A percentile compares a stretch with the other conserved stretches of the same genome.
phyloP scores from a whole-genome alignment of 371 early-diverging fungal genomes.

The Actinomortierella wolfii region DNA sequence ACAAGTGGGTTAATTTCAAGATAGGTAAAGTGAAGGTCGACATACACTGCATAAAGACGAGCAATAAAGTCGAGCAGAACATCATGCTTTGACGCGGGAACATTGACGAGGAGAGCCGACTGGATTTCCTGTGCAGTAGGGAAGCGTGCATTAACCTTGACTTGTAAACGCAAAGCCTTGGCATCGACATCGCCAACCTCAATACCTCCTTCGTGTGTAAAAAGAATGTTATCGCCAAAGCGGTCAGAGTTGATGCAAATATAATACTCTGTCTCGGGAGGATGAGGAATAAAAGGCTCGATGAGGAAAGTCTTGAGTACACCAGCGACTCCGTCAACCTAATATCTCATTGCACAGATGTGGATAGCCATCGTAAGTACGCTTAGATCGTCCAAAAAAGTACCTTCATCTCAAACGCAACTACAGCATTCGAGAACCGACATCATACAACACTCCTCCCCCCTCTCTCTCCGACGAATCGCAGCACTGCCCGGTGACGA shows the following conservation, averaged over 20 bases:
- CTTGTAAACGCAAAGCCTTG: conserved; percentile 81
- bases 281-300: conserved; percentile 92
- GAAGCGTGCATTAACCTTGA: conserved; percentile 68
- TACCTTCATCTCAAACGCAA: not conserved
- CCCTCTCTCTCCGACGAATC: no score
- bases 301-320: conserved; percentile 88
- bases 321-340: conserved; percentile 84
- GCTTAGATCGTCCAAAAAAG: not conserved
- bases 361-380: no score
- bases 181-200: conserved; percentile 96
- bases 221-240: conserved; percentile 91
- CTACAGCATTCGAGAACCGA: not conserved
- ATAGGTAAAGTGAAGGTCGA: conserved; percentile 94
- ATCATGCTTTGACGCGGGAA: conserved; percentile 72
- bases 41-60: conserved; percentile 89
- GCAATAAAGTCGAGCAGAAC: conserved; percentile 86
- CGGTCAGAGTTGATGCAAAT: conserved; percentile 92
- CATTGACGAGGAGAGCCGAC: conserved; percentile 60
- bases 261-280: conserved; percentile 88
- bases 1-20: conserved; percentile 97
- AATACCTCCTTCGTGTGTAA: conserved; percentile 95
- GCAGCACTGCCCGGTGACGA: no score
- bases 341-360: no score
- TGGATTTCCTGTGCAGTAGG: conserved; percentile 67
- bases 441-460: not conserved